phyloP scores from a whole-genome alignment of 2,329 filamentous ascomycete genomes.

The Bimuria novae-zelandiae region DNA sequence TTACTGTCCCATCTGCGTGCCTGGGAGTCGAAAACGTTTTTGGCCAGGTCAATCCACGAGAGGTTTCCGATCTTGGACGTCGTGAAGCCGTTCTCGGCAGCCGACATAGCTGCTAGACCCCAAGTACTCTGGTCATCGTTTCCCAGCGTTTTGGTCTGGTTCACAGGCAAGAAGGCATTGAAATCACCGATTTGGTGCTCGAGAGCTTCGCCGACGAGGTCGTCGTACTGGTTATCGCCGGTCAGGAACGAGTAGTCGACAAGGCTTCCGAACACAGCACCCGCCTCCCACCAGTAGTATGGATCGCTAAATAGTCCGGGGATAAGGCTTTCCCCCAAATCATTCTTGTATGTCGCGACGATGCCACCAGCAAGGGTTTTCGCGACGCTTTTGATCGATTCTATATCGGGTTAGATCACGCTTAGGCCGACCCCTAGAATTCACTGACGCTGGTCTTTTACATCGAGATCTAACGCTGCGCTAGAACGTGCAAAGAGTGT shows the following conservation, averaged over 20 bases:
- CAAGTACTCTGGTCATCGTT: slow-evolving; percentile 76
- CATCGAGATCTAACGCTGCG: slow-evolving; percentile 26
- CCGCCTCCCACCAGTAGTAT: slow-evolving; percentile 32
- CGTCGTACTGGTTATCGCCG: slow-evolving; percentile 48
- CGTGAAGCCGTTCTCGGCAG: slow-evolving; percentile 68
- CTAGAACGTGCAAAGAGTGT: slow-evolving; percentile 15
- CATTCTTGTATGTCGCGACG: slow-evolving; percentile 25
- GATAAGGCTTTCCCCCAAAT: slow-evolving; percentile 5
- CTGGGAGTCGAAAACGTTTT: slow-evolving; percentile 75
- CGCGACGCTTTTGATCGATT: slow-evolving; percentile 30
- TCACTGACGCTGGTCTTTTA: slow-evolving; percentile 21
- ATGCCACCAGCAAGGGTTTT: slow-evolving; percentile 28
- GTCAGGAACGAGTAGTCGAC: slow-evolving; percentile 51
- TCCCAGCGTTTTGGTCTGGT: slow-evolving; percentile 52
- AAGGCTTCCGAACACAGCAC: slow-evolving; percentile 25
- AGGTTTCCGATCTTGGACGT: slow-evolving; percentile 37
- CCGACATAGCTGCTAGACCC: slow-evolving; percentile 68
- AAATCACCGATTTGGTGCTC: slow-evolving; percentile 40
- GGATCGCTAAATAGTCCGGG: slow-evolving; percentile 26
- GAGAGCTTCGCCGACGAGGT: slow-evolving; percentile 46
- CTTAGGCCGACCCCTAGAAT: not conserved
- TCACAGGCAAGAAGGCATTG: slow-evolving; percentile 47
- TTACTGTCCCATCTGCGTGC: slow-evolving; percentile 68
- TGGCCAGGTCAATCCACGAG: slow-evolving; percentile 65
- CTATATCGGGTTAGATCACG: slow-evolving; percentile 13